A percentile compares a stretch with the other conserved stretches of the same genome.
phyloP scores from a whole-genome alignment of 208 protist genomes.

The Leishmania braziliensis region DNA sequence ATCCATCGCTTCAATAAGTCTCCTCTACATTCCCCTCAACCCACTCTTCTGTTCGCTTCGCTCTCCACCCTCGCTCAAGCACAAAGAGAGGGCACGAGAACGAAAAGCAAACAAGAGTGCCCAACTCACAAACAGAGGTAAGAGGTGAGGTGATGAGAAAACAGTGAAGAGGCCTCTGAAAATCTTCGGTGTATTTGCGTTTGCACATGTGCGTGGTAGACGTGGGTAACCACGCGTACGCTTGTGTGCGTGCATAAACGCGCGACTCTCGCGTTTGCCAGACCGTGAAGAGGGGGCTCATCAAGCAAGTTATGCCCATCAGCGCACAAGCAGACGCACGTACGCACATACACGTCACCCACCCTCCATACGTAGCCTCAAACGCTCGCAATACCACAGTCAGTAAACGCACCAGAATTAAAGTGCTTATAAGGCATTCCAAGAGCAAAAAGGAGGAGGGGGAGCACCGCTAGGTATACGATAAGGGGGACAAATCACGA shows the following conservation, averaged over 20 bases:
- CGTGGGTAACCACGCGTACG: neutral
- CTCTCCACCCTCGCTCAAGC: neutral
- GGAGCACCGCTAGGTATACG: neutral
- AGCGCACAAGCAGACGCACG: neutral
- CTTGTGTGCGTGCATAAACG: neutral
- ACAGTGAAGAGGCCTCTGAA: neutral
- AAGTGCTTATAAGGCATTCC: neutral
- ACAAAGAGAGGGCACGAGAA: neutral
- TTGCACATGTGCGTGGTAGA: neutral
- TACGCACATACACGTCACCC: neutral
- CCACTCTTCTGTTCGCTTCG: slow-evolving; percentile 3
- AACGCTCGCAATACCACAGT: neutral
- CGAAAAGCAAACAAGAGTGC: slow-evolving; percentile 10
- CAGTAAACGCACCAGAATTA: neutral
- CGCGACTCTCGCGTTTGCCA: neutral
- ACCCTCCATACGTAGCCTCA: neutral
- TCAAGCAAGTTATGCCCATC: neutral
- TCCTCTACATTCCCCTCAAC: neutral
- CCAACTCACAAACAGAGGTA: neutral
- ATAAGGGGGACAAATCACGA: neutral
- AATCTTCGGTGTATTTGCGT: neutral
- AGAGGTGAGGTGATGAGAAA: neutral
- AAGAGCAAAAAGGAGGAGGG: neutral
- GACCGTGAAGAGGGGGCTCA: neutral
- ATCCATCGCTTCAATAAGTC: neutral